Conservation (phyloP, 768 basidiomycete genomes). For the Boletus insuetus region DNA sequence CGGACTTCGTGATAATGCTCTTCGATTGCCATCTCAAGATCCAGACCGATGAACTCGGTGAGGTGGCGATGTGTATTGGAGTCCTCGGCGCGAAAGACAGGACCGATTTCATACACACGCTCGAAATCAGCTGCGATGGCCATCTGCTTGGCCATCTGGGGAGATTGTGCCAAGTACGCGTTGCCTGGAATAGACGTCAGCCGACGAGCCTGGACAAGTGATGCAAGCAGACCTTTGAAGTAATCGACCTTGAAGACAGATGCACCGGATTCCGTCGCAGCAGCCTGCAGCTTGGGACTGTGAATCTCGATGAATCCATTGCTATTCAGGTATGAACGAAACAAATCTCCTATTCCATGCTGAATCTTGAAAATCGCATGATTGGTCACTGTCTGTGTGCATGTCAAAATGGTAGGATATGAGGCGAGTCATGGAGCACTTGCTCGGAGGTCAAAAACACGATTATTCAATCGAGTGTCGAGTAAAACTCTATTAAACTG, state of each 20-base stretch:
- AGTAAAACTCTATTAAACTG: slow-evolving; percentile 82
- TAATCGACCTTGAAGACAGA: slow-evolving; percentile 98
- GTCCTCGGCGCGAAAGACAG: slow-evolving; percentile 97
- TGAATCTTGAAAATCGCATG: slow-evolving; percentile 94
- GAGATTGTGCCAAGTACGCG: slow-evolving; percentile 94
- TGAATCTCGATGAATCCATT: slow-evolving; percentile 93
- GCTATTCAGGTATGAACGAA: slow-evolving; percentile 74
- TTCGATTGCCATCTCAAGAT: slow-evolving; percentile 98
- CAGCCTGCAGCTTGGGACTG: slow-evolving; percentile 94
- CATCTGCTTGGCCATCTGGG: slow-evolving; percentile 99
- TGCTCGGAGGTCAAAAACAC: slow-evolving; percentile 90
- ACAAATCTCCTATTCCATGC: slow-evolving; percentile 82
- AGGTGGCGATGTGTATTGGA: slow-evolving; percentile 97
- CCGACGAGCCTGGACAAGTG: neutral
- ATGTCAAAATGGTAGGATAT: slow-evolving; percentile 6
- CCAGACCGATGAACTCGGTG: slow-evolving; percentile 97
- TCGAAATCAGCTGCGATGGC: slow-evolving; percentile 98
- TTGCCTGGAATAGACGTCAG: slow-evolving; percentile 47
- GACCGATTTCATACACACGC: slow-evolving; percentile 94
- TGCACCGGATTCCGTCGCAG: slow-evolving; percentile 95
- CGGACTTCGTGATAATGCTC: slow-evolving; percentile 99
- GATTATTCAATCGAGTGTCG: slow-evolving; percentile 92
- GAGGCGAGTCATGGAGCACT: slow-evolving; percentile 25
- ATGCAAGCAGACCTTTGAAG: slow-evolving; percentile 70
- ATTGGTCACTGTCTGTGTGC: slow-evolving; percentile 80